Base-by-base conservation (phyloP, 352 stramenopile genomes). In the Globisporangium yorkense region DNA sequence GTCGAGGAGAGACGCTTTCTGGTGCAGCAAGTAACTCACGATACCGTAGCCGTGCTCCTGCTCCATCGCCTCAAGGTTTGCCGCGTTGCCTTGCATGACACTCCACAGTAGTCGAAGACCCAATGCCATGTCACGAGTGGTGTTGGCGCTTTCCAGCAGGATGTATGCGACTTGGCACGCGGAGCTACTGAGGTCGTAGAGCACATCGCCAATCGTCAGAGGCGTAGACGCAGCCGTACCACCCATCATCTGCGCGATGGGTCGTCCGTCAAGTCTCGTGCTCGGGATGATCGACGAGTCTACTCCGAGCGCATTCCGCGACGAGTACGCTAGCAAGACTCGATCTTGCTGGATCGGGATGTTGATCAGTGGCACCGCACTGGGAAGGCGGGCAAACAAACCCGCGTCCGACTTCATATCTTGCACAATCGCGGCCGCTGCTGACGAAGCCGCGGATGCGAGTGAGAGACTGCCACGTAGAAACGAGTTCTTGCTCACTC, bases 21-120 rank as follows among this genome's bases (percentile, higher is more conserved):
- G 51, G 44, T 88, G 81, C 10, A 91, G 61, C 9, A 91, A 56
- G 48, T 63, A 84, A 46, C 88, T 89, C 21, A 91, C 64, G 31
- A 91, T 70, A 2, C 80, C 79, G 56, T 91, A 91, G 1, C 81
- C 81, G 55, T 84, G 75, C 54, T 91, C 81, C n/a, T 71, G 52
- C 39, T 89, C 79, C 76, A 91, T 87, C 3, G 75, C 75, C 8
- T 63, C 49, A 10, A 88, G 53, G 51, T 87, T 88, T 18, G 61
- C 58, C 5, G 65, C 39, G 15, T 83, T 70, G 20, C 62, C 66
- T 35, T 56, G 60, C 47, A 84, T 71, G 13, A 70, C 43, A 18
- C 67, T 52, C 46, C 54, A 61, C 2, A 91, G 56, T 10, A 91
- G 31, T 15, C 70, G 61, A 31, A 89, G 62, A n/a, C 66, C 50